Evolutionary conservation across 148 eudicot genomes (phyloP), one percentile per base, ranked within the genome.

Genomic region (Gaultheria prostrata): DNA sequence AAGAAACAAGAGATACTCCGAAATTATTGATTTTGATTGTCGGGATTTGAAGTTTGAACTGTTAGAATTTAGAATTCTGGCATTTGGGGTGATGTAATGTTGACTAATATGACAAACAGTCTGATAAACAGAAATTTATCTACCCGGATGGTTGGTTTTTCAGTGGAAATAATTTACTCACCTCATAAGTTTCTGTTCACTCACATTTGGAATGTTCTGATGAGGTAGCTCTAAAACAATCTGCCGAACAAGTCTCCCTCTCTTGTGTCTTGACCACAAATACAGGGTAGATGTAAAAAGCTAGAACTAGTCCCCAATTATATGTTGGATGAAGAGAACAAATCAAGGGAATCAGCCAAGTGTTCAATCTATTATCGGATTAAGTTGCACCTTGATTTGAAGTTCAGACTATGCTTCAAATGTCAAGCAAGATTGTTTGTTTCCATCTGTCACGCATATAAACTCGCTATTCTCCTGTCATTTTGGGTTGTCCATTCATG

Each of bases 391-490:
- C 79, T 76, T 49, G 35, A 49, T 49, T 76, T 12, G 49, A 33
- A 49, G 79, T 76, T 48, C 56, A 76, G 20, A 76, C 11, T 76
- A 24, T 76, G 54, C 56, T 46, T 46, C 28, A 76, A 76, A n/a
- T 18, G 50, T 43, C 50, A 21, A 12, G 26, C 26, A 24, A 74
- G 6, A 76, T 26, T 50, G 80, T 77, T 54, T 15, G 59, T 50
- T 28, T 77, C 45, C 20, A 24, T 49, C 15, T 76, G 33, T 11
- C 17, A 49, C 12, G 35, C 33, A 4, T 48, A 12, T 21, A 49
- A 20, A 26, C 56, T 48, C 13, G 3, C 20, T 48, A n/a, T 15
- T 26, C 26, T 48, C 26, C 20, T 12, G 17, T 77, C 8, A 15
- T 50, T 51, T 77, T 13, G 21, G 18, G 1, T 50, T 32, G 12